Conservation (phyloP, 176 grass and related monocot species). For the Avena atlantica region DNA sequence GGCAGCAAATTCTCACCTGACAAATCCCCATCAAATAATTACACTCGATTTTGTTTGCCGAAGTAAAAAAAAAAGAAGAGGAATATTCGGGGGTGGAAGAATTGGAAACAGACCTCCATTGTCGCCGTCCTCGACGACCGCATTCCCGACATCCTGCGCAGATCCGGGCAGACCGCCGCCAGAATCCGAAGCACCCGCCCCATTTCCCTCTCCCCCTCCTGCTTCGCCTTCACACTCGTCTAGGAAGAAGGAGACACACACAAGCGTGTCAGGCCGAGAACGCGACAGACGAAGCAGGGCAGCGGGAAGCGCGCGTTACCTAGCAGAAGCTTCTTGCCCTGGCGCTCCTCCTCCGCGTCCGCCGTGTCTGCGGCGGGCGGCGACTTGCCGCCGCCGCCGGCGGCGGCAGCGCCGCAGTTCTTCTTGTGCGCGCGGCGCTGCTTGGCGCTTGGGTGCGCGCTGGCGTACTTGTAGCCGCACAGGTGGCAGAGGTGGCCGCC, state of each 20-base stretch:
- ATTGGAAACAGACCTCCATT: conserved; percentile 34
- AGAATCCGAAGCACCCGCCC: conserved; percentile 22
- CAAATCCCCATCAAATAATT: conserved; percentile 14
- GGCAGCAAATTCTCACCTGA: neutral
- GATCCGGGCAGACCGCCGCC: conserved; percentile 43
- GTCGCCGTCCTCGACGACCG: conserved; percentile 12
- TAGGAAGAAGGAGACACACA: conserved; percentile 1
- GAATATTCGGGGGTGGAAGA: neutral
- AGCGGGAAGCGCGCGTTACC: conserved; percentile 13
- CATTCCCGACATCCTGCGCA: conserved; percentile 16
- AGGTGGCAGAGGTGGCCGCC: conserved; percentile 48
- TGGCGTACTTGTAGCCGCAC: conserved; percentile 63
- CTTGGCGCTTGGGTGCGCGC: conserved; percentile 69
- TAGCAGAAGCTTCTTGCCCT: conserved; percentile 13
- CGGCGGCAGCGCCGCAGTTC: conserved; percentile 47
- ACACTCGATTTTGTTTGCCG: conserved; percentile 30
- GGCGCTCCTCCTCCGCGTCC: neutral
- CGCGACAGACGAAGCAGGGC: neutral
- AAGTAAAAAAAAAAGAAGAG: neutral
- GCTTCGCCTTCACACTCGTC: neutral
- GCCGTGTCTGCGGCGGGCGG: conserved; percentile 2
- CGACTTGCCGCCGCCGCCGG: conserved; percentile 30
- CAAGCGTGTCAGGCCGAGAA: conserved; percentile 24
- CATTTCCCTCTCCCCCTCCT: conserved; percentile 8
- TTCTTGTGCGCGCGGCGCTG: conserved; percentile 64